These are phyloP conservation scores for Penicillium sp. DNA, from an alignment of 2,329 filamentous ascomycete genomes.

Conservation along the genomic window DNA sequence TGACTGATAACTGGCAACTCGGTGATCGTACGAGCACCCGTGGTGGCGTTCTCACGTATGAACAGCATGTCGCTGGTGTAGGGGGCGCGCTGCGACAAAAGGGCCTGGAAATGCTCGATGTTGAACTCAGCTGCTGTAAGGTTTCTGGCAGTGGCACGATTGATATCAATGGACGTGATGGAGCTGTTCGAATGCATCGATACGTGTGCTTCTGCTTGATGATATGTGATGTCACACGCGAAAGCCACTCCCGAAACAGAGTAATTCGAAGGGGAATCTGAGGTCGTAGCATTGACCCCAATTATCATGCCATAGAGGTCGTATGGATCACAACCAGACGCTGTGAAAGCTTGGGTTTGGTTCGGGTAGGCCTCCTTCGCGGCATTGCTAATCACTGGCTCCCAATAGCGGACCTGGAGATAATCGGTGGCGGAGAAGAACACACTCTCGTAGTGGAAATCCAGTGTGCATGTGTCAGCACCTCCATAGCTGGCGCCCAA, in stretches of 20 bases:
- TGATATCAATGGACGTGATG: conserved; percentile 27
- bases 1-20: conserved; percentile 36
- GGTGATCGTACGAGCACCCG: conserved; percentile 28
- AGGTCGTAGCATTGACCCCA: conserved; percentile 30
- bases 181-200: conserved; percentile 39
- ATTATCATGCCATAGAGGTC: conserved; percentile 38
- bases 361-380: conserved; percentile 10
- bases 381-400: conserved; percentile 26
- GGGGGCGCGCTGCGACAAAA: conserved; percentile 32
- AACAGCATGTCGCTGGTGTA: conserved; percentile 39
- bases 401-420: conserved; percentile 38
- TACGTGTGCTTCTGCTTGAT: conserved; percentile 29
- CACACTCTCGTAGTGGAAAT: conserved; percentile 33
- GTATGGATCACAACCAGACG: conserved; percentile 30
- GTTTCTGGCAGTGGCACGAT: conserved; percentile 18
- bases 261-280: conserved; percentile 15
- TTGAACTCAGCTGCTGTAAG: conserved; percentile 30
- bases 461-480: conserved; percentile 24
- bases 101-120: conserved; percentile 33
- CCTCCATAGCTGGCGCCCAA: conserved; percentile 16
- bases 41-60: conserved; percentile 30
- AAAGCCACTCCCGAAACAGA: conserved; percentile 32
- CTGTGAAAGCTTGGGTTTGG: conserved; percentile 24
- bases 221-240: conserved; percentile 34
- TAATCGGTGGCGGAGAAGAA: conserved; percentile 33